Base-by-base conservation (phyloP, 441 rosid genomes). In the Dalechampia spathulata region DNA sequence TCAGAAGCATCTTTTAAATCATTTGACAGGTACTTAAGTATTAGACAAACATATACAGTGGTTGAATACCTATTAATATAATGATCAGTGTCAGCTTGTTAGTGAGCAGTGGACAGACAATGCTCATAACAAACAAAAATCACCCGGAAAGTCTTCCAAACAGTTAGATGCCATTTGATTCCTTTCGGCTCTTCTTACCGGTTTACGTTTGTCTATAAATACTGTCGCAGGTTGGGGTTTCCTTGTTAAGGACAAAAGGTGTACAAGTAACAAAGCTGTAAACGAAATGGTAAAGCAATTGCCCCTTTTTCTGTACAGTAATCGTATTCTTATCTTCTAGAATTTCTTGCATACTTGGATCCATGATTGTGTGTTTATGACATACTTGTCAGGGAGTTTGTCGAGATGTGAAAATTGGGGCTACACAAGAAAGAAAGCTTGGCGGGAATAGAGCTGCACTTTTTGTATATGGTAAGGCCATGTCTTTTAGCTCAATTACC, bases 391-490 rank as follows among this genome's bases (percentile, higher is more conserved):
- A 77, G 83, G 78, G 49, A 2, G 42, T 42, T 17, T 48, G 57
- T 54, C 62, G 42, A 58, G 71, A 62, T 57, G 75, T 48, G 4
- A 62, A 67, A 52, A 15, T 44, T 52, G 67, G 53, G 34, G 8
- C 34, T 8, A 37, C 43, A 62, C 62, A 52, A 56, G 66, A 69
- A 61, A 70, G 30, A 13, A 66, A 49, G 42, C 70, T 42, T 0
- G 83, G 82, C 45, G 85, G 85, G 47, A 62, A 51, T 10, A 72
- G 74, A 57, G 83, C 85, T 42, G 66, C 70, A 36, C 55, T 79
- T 53, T 79, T 79, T 47, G 83, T 79, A 16, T 79, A 66, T 52
- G 80, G 88, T 77, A 72, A 48, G 1, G 15, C 6, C 5, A 12
- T 14, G 0, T 13, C 4, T 22, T 0, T 1, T 1, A 5, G 2